Evolutionary conservation across 1,284 basidiomycete species (phyloP), one percentile per base, ranked within the genome.

Genomic region (Erythrobasidium hasegawianum): DNA sequence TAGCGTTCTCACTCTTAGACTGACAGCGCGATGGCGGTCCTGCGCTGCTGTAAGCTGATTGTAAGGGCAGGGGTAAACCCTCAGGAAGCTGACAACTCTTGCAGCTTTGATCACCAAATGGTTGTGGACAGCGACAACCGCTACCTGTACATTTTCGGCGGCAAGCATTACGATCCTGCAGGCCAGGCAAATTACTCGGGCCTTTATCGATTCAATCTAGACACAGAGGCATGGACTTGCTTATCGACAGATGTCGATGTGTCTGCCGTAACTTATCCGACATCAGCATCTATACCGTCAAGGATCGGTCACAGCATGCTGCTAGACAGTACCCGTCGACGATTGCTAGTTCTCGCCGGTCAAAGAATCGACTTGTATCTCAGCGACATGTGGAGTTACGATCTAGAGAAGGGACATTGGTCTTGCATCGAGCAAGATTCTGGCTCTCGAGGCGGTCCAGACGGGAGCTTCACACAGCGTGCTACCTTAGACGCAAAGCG

Each of bases 61-160:
- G n/a, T n/a, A n/a, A n/a, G n/a, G n/a, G n/a, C n/a, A n/a, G n/a
- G n/a, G n/a, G n/a, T n/a, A n/a, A n/a, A n/a, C n/a, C n/a, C n/a
- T n/a, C n/a, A n/a, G n/a, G n/a, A 9, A n/a, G 27, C 57, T 33
- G 26, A n/a, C 8, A 47, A 16, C 29, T 64, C n/a, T 26, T n/a
- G 18, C 68, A 73, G 70, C 20, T 73, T 72, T 62, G 77, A 77
- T 64, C 77, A 77, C 57, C 71, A 76, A 29, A 73, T 78, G 67
- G 33, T 29, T 26, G 70, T 78, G 29, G 73, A 78, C 54, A 65
- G 73, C 5, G 69, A 72, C 43, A 69, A 70, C 7, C 70, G 71
- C 58, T 68, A 71, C 22, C 71, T 78, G 27, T 78, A 76, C 64
- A 75, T 78, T 52, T 78, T 78, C 67, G 77, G 77, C 38, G 77